phyloP scores from a whole-genome alignment of 2,329 filamentous ascomycete genomes.

The Geosmithia flava region DNA sequence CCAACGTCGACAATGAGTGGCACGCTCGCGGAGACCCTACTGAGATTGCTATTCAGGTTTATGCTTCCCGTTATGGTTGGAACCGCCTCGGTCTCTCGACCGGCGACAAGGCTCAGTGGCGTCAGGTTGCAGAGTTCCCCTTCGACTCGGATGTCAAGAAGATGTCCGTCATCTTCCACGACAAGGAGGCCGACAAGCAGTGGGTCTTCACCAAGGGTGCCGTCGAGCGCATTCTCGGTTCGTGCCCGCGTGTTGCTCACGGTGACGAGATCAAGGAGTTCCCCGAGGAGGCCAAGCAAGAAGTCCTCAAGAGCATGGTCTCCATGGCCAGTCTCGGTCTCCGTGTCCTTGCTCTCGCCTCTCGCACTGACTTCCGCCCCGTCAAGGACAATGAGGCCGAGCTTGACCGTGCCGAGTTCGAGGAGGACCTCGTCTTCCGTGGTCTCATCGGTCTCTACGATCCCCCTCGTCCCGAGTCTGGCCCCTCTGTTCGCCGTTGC shows the following conservation, averaged over 20 bases:
- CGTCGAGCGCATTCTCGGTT: conserved; percentile 54
- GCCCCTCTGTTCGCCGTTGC: conserved; percentile 42
- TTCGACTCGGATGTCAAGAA: conserved; percentile 47
- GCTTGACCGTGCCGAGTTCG: conserved; percentile 39
- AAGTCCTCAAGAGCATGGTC: conserved; percentile 58
- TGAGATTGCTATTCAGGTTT: conserved; percentile 46
- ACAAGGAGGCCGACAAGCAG: conserved; percentile 12
- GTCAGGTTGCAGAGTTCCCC: conserved; percentile 36
- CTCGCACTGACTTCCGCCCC: conserved; percentile 5
- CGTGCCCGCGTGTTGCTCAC: conserved; percentile 38
- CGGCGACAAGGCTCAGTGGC: conserved; percentile 14
- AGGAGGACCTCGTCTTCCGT: conserved; percentile 49
- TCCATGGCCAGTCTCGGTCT: conserved; percentile 52
- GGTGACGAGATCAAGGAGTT: conserved; percentile 31
- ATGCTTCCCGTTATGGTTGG: conserved; percentile 39
- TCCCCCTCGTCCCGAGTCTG: conserved; percentile 56
- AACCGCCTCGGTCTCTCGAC: conserved; percentile 18
- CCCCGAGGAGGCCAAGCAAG: conserved; percentile 36
- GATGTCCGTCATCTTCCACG: conserved; percentile 43
- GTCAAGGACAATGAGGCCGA: conserved; percentile 36
- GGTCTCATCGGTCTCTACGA: conserved; percentile 65
- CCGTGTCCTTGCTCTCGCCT: conserved; percentile 54
- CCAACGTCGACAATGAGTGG: conserved; percentile 42
- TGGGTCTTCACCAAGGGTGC: conserved; percentile 48
- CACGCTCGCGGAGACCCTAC: conserved; percentile 50